Evolutionary conservation across 768 basidiomycete genomes (phyloP).

Genomic region (Tubosaeta brunneosetosa): DNA sequence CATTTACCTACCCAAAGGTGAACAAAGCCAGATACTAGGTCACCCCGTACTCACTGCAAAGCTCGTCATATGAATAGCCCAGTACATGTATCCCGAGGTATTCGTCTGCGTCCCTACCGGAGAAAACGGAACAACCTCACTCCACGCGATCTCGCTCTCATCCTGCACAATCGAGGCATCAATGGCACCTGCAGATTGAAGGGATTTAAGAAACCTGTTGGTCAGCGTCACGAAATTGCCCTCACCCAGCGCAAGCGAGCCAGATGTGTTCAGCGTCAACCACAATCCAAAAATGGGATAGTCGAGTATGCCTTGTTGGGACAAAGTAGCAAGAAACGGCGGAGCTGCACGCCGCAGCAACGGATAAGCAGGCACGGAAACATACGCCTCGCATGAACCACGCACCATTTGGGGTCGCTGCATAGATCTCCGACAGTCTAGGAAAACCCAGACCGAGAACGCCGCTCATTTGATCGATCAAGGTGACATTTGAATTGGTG

Average conservation of each 20-base stretch:
- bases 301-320: conserved; percentile 57
- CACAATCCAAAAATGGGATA: conserved; percentile 78
- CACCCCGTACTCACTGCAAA: conserved; percentile 41
- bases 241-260: conserved; percentile 62
- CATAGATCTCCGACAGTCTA: conserved; percentile 58
- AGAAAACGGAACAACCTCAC: conserved; percentile 67
- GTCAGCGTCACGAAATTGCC: neutral
- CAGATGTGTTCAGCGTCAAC: conserved; percentile 53
- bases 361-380: neutral
- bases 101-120: conserved; percentile 56
- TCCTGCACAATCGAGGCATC: conserved; percentile 66
- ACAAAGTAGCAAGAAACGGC: conserved; percentile 62
- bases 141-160: conserved; percentile 61
- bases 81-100: conserved; percentile 68
- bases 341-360: conserved; percentile 40
- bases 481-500: conserved; percentile 55
- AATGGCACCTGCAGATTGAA: conserved; percentile 57
- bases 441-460: conserved; percentile 75
- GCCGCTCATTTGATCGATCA: conserved; percentile 64
- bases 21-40: neutral
- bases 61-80: conserved; percentile 58
- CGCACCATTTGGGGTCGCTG: conserved; percentile 45
- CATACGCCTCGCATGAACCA: conserved; percentile 11
- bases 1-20: conserved; percentile 46
- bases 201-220: neutral